Evolutionary conservation across 139 green algal species (phyloP).

Genomic region (Volvox reticuliferus): DNA sequence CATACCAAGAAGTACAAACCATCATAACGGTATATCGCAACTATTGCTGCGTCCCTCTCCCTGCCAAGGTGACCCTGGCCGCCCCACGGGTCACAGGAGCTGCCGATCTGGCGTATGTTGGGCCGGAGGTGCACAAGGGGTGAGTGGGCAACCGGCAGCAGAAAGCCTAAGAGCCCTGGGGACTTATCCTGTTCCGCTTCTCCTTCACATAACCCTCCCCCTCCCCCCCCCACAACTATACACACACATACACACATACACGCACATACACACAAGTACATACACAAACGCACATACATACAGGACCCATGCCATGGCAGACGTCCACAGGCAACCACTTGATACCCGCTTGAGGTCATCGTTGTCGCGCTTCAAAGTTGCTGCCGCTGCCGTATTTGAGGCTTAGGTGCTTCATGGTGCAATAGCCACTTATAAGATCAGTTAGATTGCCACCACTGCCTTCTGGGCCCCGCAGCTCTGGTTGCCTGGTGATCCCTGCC

Average conservation of each 20-base stretch:
- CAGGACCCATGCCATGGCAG: too few species aligned
- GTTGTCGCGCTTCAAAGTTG: too few species aligned
- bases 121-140: not conserved
- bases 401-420: too few species aligned
- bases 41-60: not conserved
- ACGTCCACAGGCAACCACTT: too few species aligned
- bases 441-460: too few species aligned
- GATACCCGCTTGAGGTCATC: too few species aligned
- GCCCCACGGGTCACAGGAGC: slow-evolving; percentile 16
- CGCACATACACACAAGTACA: not conserved
- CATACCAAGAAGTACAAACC: too few species aligned
- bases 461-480: not conserved
- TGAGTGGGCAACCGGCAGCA: not conserved
- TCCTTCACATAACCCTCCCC: not conserved
- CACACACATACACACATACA: not conserved
- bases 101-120: slow-evolving; percentile 3
- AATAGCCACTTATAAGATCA: too few species aligned
- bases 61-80: slow-evolving; percentile 20
- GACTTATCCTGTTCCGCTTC: not conserved
- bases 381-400: too few species aligned
- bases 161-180: too few species aligned
- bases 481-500: not conserved
- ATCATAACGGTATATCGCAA: not conserved
- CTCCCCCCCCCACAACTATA: not conserved
- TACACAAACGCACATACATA: not conserved